These are phyloP conservation scores for Fraxinus floribunda DNA, from an alignment of 305 asterid genomes.

Conservation along the genomic window DNA sequence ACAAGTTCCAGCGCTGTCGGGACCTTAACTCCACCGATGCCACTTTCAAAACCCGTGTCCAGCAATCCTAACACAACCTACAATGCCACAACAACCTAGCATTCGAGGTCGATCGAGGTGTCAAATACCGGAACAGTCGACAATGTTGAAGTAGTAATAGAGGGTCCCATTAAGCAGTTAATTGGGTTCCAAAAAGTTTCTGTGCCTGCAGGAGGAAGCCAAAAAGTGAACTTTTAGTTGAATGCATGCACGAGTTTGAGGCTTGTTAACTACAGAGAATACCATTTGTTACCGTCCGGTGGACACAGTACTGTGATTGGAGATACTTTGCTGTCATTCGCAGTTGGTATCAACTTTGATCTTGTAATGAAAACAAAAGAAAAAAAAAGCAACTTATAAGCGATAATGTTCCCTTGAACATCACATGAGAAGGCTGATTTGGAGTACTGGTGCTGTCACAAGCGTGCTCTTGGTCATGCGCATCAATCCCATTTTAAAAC, in stretches of 20 bases:
- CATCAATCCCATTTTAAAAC: background rate
- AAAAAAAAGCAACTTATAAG: background rate
- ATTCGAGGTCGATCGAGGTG: slow-evolving; percentile 26
- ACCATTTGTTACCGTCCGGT: slow-evolving; percentile 35
- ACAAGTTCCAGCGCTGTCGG: slow-evolving; percentile 26
- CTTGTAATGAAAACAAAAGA: background rate
- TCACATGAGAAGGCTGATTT: background rate
- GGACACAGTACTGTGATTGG: slow-evolving; percentile 28
- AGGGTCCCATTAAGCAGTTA: slow-evolving; percentile 28
- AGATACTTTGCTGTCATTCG: slow-evolving; percentile 14
- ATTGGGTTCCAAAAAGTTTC: slow-evolving; percentile 28
- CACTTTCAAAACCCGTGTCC: slow-evolving; percentile 21
- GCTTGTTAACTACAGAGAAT: slow-evolving; percentile 27
- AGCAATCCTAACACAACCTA: slow-evolving; percentile 22
- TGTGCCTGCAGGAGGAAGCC: slow-evolving; percentile 5
- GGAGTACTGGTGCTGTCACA: background rate
- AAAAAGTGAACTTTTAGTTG: slow-evolving; percentile 20
- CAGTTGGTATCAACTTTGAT: slow-evolving; percentile 21
- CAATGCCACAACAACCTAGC: background rate
- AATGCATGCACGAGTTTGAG: slow-evolving; percentile 34
- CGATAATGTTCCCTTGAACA: background rate
- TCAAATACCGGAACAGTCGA: slow-evolving; percentile 22
- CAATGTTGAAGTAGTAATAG: slow-evolving; percentile 22
- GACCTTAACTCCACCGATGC: slow-evolving; percentile 17
- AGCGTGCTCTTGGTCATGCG: slow-evolving; percentile 5